phyloP scores from a whole-genome alignment of 164 flowering plant genomes.

The Stephania yunnanensis region DNA sequence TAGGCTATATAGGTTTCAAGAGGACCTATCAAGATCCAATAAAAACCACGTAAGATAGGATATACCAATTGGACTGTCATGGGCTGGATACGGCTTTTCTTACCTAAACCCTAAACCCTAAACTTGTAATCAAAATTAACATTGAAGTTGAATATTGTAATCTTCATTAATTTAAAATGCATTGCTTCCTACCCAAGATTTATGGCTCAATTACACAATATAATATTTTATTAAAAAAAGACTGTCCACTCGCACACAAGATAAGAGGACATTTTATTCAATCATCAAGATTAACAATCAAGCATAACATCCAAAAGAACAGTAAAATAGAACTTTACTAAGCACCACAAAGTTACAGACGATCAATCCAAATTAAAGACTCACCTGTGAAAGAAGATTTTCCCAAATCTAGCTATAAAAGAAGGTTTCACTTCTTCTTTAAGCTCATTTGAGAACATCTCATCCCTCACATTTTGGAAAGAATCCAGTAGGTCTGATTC shows the following conservation, averaged over 20 bases:
- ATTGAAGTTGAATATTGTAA: too few relatives aligned
- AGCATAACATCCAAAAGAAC: background rate
- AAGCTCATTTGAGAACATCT: conserved; percentile 11
- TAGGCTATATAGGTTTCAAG: too few relatives aligned
- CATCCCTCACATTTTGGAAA: conserved; percentile 24
- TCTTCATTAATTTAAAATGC: background rate
- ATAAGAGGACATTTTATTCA: background rate
- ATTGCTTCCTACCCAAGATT: background rate
- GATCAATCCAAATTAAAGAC: background rate
- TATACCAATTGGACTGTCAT: too few relatives aligned
- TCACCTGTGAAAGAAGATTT: conserved; percentile 34
- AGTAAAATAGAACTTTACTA: background rate
- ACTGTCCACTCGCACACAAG: background rate
- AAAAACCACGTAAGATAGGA: too few relatives aligned
- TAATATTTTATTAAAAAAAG: background rate
- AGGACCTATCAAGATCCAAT: too few relatives aligned
- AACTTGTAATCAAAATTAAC: too few relatives aligned
- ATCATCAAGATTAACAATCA: background rate
- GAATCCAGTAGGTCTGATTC: conserved; percentile 26
- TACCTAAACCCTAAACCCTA: too few relatives aligned
- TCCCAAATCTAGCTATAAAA: conserved; percentile 41
- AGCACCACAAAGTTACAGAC: too few relatives aligned
- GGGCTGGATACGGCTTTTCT: too few relatives aligned
- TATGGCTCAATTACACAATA: background rate
- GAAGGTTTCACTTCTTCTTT: conserved; percentile 25